A percentile compares a stretch with the other conserved stretches of the same genome.
Conservation (phyloP, 257 asterid genomes). For the Solanum chmielewskii region DNA sequence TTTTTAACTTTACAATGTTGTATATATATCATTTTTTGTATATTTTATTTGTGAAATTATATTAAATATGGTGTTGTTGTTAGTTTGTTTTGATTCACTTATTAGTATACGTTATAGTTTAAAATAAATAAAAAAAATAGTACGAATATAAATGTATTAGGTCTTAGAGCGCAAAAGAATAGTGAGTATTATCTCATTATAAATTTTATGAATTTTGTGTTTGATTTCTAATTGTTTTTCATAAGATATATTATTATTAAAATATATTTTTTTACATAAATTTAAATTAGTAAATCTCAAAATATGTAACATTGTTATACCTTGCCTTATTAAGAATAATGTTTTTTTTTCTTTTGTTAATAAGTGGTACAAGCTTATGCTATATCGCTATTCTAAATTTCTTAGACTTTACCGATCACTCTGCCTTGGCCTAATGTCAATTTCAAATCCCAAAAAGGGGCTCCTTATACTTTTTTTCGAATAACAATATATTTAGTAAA, state of each 20-base stretch:
- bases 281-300: too few species aligned
- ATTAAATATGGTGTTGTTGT: background rate
- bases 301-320: background rate
- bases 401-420: too few species aligned
- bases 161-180: background rate
- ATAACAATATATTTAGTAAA: background rate
- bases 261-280: too few species aligned
- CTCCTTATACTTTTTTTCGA: too few species aligned
- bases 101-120: background rate
- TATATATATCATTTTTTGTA: too few species aligned
- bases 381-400: too few species aligned
- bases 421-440: too few species aligned
- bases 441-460: too few species aligned
- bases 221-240: background rate
- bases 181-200: background rate
- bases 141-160: background rate
- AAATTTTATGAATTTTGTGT: background rate
- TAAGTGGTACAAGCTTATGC: background rate
- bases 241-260: background rate
- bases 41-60: too few species aligned
- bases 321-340: background rate
- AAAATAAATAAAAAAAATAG: background rate
- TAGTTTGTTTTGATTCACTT: background rate
- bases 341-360: background rate
- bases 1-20: too few species aligned